Evolutionary conservation across 108 stramenopile species (phyloP), one percentile per base, ranked within the genome.

Genomic region (Cyclotella baltica): DNA sequence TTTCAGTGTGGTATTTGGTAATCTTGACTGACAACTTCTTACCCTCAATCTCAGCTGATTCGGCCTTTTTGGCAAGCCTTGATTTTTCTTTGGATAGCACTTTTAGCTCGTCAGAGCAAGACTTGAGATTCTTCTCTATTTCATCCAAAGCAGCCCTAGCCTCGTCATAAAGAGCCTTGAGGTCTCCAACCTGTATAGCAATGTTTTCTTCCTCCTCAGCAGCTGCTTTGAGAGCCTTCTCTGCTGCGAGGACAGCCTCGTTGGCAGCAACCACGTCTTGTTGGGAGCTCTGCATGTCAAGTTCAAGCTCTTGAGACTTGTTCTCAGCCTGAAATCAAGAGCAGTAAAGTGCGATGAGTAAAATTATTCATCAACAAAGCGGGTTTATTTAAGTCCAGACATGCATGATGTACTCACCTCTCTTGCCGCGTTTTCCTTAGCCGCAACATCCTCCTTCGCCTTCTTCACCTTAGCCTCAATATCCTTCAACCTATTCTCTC

Each of bases 1-100:
- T 75, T 55, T 97, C 96, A 63, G 94, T 90, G 62, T 96, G 76
- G 23, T 92, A 76, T 59, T 88, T 86, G 33, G 86, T 30, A 61
- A 96, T 89, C 34, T 81, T 56, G 56, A 94, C 84, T 8, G 80
- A 77, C 36, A 96, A 63, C 76, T 98, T 98, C 85, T 98, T 97
- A 8, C 84, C 90, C 70, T 98, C 96, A 59, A 98, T 72, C 61
- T 87, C 86, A 62, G 85, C 83, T 25, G 81, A 78, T 73, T 96
- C 92, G 22, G 90, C 85, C 37, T 86, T 89, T 72, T 93, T 90
- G 19, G 83, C 51, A 6, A 92, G 71, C 50, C 50, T 47, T 9
- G 83, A 67, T 51, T 86, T 89, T 36, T 88, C 85, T 51, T 77
- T 86, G 27, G 80, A 84, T 29, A 97, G 68, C 9, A 67, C 62